These are phyloP conservation scores for Zopfochytrium polystomum DNA, from an alignment of 371 early-diverging fungal species.

Conservation along the genomic window DNA sequence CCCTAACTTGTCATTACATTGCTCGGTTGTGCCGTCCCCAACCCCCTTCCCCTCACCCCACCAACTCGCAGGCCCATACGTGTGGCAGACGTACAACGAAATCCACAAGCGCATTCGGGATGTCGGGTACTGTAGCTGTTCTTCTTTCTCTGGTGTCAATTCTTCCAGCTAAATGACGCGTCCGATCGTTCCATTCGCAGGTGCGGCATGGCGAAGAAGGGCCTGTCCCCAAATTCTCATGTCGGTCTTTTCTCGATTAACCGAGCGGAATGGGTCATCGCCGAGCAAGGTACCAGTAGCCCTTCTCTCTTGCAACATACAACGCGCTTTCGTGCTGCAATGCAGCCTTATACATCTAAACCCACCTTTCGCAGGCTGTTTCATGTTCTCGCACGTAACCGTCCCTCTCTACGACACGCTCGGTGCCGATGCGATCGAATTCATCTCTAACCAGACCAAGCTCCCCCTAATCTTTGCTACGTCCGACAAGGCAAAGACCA, in stretches of 20 bases:
- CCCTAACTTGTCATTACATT: too few relatives aligned
- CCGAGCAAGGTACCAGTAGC: too few relatives aligned
- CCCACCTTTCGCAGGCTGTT: slow-evolving; percentile 74
- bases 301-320: too few relatives aligned
- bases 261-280: slow-evolving; percentile 93
- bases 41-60: too few relatives aligned
- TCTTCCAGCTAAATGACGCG: too few relatives aligned
- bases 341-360: too few relatives aligned
- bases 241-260: slow-evolving; percentile 84
- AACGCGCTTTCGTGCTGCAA: too few relatives aligned
- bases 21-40: too few relatives aligned
- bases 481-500: slow-evolving; percentile 70
- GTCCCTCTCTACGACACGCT: slow-evolving; percentile 97
- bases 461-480: slow-evolving; percentile 73
- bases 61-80: slow-evolving; percentile 63
- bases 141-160: too few relatives aligned
- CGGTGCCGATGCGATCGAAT: slow-evolving; percentile 77
- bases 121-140: slow-evolving; percentile 57
- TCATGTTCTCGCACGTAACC: slow-evolving; percentile 60
- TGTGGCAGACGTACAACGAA: slow-evolving; percentile 61
- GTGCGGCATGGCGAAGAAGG: slow-evolving; percentile 39
- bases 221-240: too few relatives aligned
- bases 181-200: slow-evolving; percentile 38
- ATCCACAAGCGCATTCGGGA: slow-evolving; percentile 52
- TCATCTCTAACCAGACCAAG: slow-evolving; percentile 75